Percentiles rank a stretch among this genome's conserved stretches.
Evolutionary conservation across 805 yeast species (phyloP).

Genomic region (Nakazawaea pomicola): DNA sequence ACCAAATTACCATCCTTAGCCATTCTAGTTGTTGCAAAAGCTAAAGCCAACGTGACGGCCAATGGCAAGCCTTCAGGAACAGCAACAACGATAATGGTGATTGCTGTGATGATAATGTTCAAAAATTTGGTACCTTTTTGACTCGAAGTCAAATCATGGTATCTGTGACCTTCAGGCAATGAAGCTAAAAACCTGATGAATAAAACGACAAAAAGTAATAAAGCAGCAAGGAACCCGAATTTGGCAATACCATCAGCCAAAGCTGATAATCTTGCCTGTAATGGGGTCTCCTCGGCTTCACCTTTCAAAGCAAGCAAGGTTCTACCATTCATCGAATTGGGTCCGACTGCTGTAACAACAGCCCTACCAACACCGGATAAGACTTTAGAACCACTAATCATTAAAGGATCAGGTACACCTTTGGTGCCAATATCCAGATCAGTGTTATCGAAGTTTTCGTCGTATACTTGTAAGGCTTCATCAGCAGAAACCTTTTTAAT

Average conservation of each 20-base stretch:
- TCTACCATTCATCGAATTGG: constrained; percentile 83
- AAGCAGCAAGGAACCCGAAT: constrained; percentile 84
- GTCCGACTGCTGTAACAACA: constrained; percentile 86
- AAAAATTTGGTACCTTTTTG: constrained; percentile 81
- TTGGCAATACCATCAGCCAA: constrained; percentile 95
- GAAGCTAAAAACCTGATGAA: constrained; percentile 69
- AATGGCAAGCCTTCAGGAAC: constrained; percentile 99
- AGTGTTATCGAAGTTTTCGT: constrained; percentile 20
- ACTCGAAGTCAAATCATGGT: constrained; percentile 46
- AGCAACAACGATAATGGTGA: constrained; percentile 93
- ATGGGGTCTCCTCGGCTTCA: constrained; percentile 82
- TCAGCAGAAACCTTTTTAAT: constrained; percentile 62
- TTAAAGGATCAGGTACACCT: constrained; percentile 65
- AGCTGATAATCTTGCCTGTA: constrained; percentile 73
- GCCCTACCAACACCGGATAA: constrained; percentile 84
- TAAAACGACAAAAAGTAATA: constrained; percentile 72
- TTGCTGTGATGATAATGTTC: constrained; percentile 83
- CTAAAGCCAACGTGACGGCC: constrained; percentile 94
- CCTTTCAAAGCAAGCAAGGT: constrained; percentile 76
- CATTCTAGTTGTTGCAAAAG: constrained; percentile 98
- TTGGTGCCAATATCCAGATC: constrained; percentile 35
- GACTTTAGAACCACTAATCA: constrained; percentile 88
- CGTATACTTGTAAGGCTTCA: constrained; percentile 30
- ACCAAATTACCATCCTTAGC: constrained; percentile 93
- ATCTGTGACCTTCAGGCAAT: constrained; percentile 47